Conservation (phyloP, 1,139 yeast genomes). For the Sugiyamaella paludigena region DNA sequence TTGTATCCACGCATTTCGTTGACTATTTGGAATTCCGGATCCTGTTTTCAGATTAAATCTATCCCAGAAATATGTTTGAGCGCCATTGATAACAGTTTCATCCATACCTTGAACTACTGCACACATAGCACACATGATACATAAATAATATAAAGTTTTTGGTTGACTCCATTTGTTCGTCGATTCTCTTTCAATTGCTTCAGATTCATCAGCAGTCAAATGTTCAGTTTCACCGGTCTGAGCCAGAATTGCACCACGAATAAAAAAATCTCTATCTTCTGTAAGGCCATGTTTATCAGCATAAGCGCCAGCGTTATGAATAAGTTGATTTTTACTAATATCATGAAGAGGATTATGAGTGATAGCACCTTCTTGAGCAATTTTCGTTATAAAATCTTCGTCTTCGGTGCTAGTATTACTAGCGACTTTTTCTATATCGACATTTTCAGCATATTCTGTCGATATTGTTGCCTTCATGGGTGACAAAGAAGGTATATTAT, state of each 20-base stretch:
- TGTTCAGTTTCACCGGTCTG: constrained; percentile 59
- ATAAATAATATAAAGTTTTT: constrained; percentile 54
- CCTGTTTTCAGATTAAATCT: constrained; percentile 50
- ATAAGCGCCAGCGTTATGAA: constrained; percentile 68
- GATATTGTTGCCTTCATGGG: constrained; percentile 25
- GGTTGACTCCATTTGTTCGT: constrained; percentile 71
- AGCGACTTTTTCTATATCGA: constrained; percentile 10
- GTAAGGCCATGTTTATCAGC: constrained; percentile 56
- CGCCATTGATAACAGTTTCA: constrained; percentile 84
- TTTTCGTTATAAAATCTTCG: constrained; percentile 18
- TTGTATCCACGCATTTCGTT: constrained; percentile 50
- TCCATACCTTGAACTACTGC: constrained; percentile 96
- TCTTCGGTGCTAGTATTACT: constrained; percentile 7
- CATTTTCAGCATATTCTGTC: constrained; percentile 16
- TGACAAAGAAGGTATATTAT: constrained; percentile 11
- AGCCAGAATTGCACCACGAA: constrained; percentile 74
- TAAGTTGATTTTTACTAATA: constrained; percentile 20
- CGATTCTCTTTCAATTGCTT: constrained; percentile 49
- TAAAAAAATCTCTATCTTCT: constrained; percentile 60
- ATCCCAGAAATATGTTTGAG: constrained; percentile 65
- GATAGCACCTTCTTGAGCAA: constrained; percentile 26
- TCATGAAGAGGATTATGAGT: constrained; percentile 30
- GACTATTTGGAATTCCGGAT: constrained; percentile 44
- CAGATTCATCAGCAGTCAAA: constrained; percentile 61
- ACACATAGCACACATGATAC: constrained; percentile 77